These are phyloP conservation scores for Lasiosphaeria ovina DNA, from an alignment of 495 filamentous ascomycete genomes.

Conservation along the genomic window DNA sequence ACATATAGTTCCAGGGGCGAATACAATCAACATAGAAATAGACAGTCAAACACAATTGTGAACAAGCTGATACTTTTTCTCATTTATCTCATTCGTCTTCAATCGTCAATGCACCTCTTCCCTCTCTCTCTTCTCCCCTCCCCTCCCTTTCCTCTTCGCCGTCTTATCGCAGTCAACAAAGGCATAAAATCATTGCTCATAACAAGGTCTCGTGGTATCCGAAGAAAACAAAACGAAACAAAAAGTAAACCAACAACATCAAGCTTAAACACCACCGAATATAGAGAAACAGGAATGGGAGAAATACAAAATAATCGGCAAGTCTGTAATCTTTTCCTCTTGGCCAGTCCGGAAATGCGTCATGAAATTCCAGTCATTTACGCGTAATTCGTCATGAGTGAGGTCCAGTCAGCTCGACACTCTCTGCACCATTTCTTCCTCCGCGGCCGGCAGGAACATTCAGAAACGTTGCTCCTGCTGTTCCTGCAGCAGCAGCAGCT, in stretches of 20 bases:
- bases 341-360: background rate
- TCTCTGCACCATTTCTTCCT: background rate
- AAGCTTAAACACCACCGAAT: no score
- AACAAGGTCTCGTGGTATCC: no score
- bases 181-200: no score
- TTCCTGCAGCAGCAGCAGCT: conserved; percentile 5
- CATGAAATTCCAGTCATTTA: conserved; percentile 1
- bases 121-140: no score
- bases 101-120: no score
- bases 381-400: background rate
- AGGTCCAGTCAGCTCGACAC: background rate
- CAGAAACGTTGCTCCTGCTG: conserved; percentile 4
- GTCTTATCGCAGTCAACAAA: no score
- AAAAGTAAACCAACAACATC: no score
- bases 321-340: background rate
- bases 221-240: no score
- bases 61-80: no score
- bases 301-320: conserved; percentile 10
- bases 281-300: conserved; percentile 19
- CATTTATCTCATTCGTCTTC: no score
- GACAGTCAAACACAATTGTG: background rate
- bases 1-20: background rate
- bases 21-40: background rate
- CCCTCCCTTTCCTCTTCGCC: no score
- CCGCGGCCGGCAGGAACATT: background rate